Conservation (phyloP, 495 filamentous ascomycete species). For the Cudoniella acicularis region DNA sequence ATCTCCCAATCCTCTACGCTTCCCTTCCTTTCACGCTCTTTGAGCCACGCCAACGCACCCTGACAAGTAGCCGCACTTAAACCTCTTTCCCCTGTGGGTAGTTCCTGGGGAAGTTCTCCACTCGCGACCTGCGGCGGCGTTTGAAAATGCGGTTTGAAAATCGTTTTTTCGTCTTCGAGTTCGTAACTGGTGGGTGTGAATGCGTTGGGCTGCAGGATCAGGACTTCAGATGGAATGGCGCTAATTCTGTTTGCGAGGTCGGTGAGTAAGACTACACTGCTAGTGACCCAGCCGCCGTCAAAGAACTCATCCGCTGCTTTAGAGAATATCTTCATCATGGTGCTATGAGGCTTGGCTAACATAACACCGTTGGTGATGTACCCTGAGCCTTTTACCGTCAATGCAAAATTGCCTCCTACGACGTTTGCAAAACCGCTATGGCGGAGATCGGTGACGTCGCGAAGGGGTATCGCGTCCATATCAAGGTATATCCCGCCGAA, state of each 20-base stretch:
- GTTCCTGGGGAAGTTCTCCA: neutral
- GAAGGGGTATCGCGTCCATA: slow-evolving; percentile 18
- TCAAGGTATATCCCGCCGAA: slow-evolving; percentile 26
- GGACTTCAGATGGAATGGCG: slow-evolving; percentile 17
- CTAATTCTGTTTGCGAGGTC: slow-evolving; percentile 19
- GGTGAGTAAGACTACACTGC: slow-evolving; percentile 20
- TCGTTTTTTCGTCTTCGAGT: slow-evolving; percentile 2
- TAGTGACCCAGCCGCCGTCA: slow-evolving; percentile 20
- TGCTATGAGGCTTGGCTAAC: slow-evolving; percentile 11
- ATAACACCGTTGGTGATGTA: slow-evolving; percentile 26
- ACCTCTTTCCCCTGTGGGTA: neutral
- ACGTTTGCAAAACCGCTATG: slow-evolving; percentile 22
- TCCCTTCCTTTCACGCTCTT: slow-evolving; percentile 7
- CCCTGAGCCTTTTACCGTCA: slow-evolving; percentile 11
- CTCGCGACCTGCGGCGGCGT: neutral
- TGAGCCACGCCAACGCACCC: slow-evolving; percentile 19
- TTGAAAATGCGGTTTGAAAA: slow-evolving; percentile 6
- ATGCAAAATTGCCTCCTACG: slow-evolving; percentile 12
- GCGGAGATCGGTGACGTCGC: slow-evolving; percentile 17
- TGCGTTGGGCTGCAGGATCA: slow-evolving; percentile 16
- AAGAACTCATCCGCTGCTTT: slow-evolving; percentile 13
- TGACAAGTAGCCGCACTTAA: slow-evolving; percentile 1
- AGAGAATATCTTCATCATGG: slow-evolving; percentile 14
- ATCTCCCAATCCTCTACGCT: slow-evolving; percentile 17
- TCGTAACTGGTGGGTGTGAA: slow-evolving; percentile 24